Base-by-base conservation (phyloP, 163 green algal genomes). In the Picocystis sp. region DNA sequence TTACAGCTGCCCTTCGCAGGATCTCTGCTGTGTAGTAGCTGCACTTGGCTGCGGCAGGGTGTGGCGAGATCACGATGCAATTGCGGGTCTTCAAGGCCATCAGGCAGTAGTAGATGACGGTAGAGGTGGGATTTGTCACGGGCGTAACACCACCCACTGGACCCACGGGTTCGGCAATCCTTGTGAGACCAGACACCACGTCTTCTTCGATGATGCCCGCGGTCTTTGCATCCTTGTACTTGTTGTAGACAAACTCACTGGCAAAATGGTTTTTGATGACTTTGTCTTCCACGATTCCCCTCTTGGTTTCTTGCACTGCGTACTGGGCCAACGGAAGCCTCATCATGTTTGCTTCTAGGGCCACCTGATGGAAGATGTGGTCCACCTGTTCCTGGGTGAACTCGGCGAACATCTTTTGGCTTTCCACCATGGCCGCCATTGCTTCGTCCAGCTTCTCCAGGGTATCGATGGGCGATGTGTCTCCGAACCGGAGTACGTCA, bases 41-140 rank as follows among this genome's bases (percentile, higher is more conserved):
- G 12, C 49, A 44, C 43, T 45, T 44, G 11, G 38, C 38, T 1
- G 52, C 52, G n/a, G 19, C 11, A 0, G 78, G 76, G 63, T 84
- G 76, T 6, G 76, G 76, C 52, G 58, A 74, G 13, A 84, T 61
- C 25, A 84, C 56, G 33, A 84, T 66, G 41, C 65, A 63, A 55
- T 84, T 84, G 50, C 76, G 75, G 2, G 76, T 84, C 63, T 84
- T 84, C 6, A 84, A 57, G n/a, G 63, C 50, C 38, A 85, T 62
- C 52, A 84, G 54, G 12, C 57, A 50, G 62, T 84, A 80, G 66
- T 84, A 84, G 47, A 84, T 84, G 29, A 75, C 73, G 9, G 76
- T 84, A 11, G 72, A 79, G 24, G 75, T 83, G 12, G 75, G 75
- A 56, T 83, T 83, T 50, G 75, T 83, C 48, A 74, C 80, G 11